A percentile compares a stretch with the other conserved stretches of the same genome.
These are phyloP conservation scores for Arthrobotrys sphaeroides DNA, from an alignment of 2,329 filamentous ascomycete genomes.

Conservation along the genomic window DNA sequence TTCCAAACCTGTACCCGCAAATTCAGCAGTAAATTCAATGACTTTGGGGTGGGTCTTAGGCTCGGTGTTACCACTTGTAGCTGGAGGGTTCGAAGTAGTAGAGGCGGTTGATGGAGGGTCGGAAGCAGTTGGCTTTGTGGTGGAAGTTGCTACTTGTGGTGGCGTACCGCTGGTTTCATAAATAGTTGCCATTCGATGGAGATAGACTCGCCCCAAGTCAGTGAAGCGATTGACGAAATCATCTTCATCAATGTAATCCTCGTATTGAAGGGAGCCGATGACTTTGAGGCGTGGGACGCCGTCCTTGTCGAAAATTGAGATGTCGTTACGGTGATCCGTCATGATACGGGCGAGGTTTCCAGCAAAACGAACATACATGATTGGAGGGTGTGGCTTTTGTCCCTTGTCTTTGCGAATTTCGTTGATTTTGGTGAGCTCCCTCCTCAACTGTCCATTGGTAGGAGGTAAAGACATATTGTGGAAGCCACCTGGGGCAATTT, in stretches of 20 bases:
- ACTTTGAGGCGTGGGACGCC: constrained; percentile 12
- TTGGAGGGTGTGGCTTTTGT: background rate
- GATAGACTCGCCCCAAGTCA: constrained; percentile 1
- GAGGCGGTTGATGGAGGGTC: background rate
- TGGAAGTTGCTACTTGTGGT: background rate
- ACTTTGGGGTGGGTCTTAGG: background rate
- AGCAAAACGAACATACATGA: constrained; percentile 38
- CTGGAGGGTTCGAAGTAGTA: background rate
- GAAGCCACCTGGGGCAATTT: constrained; percentile 23
- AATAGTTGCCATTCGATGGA: constrained; percentile 23
- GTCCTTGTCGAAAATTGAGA: constrained; percentile 4
- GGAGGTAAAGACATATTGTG: constrained; percentile 35
- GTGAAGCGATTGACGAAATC: constrained; percentile 22
- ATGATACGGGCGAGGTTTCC: constrained; percentile 23
- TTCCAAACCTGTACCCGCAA: constrained; percentile 1
- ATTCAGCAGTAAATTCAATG: constrained; percentile 25
- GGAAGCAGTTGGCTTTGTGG: background rate
- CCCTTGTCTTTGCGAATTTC: background rate
- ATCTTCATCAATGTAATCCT: background rate
- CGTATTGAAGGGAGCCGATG: constrained; percentile 7
- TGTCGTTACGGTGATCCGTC: constrained; percentile 28
- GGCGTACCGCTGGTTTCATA: background rate
- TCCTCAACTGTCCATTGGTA: background rate
- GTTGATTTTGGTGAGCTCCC: constrained; percentile 3
- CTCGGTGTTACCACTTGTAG: background rate